These are phyloP conservation scores for Ceratobasidium sp. DNA, from an alignment of 1,284 basidiomycete species.

Conservation along the genomic window DNA sequence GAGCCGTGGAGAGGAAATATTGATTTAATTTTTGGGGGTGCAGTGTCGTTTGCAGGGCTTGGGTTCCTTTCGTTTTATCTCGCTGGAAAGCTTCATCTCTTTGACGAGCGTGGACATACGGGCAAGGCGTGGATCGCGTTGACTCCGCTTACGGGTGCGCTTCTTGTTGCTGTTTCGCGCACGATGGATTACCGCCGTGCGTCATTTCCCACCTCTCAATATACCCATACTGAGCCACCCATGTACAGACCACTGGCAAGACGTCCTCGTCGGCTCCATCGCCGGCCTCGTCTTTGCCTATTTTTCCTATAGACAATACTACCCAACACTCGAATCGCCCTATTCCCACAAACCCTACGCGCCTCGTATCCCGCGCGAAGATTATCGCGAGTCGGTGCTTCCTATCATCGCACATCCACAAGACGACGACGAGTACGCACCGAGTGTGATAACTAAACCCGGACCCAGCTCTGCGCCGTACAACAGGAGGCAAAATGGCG, in stretches of 20 bases:
- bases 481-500: slow-evolving; percentile 7
- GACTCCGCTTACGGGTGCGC: slow-evolving; percentile 79
- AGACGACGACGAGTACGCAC: slow-evolving; percentile 21
- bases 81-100: slow-evolving; percentile 92
- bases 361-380: slow-evolving; percentile 59
- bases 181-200: slow-evolving; percentile 89
- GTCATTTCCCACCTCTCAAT: slow-evolving; percentile 50
- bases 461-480: background rate
- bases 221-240: slow-evolving; percentile 17
- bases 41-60: slow-evolving; percentile 92
- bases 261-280: slow-evolving; percentile 82
- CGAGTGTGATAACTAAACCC: background rate
- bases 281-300: slow-evolving; percentile 80
- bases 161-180: slow-evolving; percentile 89
- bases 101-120: slow-evolving; percentile 82
- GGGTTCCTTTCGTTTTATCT: slow-evolving; percentile 91
- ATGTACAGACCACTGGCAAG: slow-evolving; percentile 82
- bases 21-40: slow-evolving; percentile 12
- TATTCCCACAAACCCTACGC: slow-evolving; percentile 79
- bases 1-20: background rate
- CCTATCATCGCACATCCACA: background rate
- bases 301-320: slow-evolving; percentile 86
- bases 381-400: slow-evolving; percentile 31
- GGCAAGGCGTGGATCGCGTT: slow-evolving; percentile 88
- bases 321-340: slow-evolving; percentile 68